phyloP scores from a whole-genome alignment of 495 filamentous ascomycete genomes.

The Saxophila tyrrhenica region DNA sequence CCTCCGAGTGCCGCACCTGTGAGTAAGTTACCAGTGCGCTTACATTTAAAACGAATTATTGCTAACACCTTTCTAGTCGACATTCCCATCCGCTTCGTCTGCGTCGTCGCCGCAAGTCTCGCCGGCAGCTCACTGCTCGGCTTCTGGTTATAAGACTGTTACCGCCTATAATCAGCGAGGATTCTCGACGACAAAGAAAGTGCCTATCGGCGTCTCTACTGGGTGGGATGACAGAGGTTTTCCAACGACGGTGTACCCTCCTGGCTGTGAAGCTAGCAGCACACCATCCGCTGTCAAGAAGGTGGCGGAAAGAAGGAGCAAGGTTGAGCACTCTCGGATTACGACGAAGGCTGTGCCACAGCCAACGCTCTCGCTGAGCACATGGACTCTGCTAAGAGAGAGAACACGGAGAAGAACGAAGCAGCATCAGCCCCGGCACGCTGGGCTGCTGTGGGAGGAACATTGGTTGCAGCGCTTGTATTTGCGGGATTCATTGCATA shows the following conservation, averaged over 20 bases:
- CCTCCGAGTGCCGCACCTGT: constrained; percentile 43
- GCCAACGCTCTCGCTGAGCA: too few relatives aligned
- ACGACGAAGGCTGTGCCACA: too few relatives aligned
- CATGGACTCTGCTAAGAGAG: too few relatives aligned
- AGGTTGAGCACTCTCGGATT: too few relatives aligned
- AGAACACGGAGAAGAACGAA: too few relatives aligned
- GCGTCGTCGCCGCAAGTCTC: constrained; percentile 37
- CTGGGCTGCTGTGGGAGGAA: too few relatives aligned
- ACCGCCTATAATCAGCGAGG: constrained; percentile 35
- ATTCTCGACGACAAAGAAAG: constrained; percentile 32
- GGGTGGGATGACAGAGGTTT: constrained; percentile 35
- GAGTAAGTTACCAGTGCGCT: constrained; percentile 29
- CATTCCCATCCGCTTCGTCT: constrained; percentile 34
- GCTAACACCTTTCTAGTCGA: constrained; percentile 37
- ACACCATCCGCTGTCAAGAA: too few relatives aligned
- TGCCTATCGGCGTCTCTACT: constrained; percentile 25
- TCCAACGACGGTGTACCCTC: constrained; percentile 26
- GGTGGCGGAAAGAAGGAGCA: too few relatives aligned
- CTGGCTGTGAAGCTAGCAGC: constrained; percentile 2
- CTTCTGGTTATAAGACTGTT: constrained; percentile 35
- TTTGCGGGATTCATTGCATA: not conserved
- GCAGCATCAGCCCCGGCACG: too few relatives aligned
- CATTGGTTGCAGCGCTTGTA: too few relatives aligned
- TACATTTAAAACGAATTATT: constrained; percentile 13
- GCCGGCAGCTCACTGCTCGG: constrained; percentile 37